Evolutionary conservation across 2,329 filamentous ascomycete genomes (phyloP), one percentile per base, ranked within the genome.

Genomic region (Epichloe baconii): DNA sequence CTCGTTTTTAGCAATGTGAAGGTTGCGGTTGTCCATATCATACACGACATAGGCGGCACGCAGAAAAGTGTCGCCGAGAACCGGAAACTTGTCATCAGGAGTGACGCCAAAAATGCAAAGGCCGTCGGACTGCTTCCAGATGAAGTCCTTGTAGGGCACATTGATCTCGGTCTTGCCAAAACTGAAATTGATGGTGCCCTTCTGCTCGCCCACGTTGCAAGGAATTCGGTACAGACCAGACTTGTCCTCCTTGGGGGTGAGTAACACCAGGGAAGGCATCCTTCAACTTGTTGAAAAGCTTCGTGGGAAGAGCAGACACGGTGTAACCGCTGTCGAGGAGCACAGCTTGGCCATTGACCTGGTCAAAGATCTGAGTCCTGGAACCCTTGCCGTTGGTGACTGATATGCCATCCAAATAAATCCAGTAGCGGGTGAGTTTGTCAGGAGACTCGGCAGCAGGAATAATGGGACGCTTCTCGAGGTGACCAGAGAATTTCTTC

Each of bases 261-360:
- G 44, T 51, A 40, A 49, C 54, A 2, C 47, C 49, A 15, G 65
- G 65, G 57, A 68, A 80, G 53, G 58, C 70, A 61, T 48, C 64
- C 52, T 60, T 68, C 36, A 82, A 66, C 35, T 64, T 57, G 31
- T 66, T 55, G 52, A 79, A 74, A 53, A 85, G 64, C 35, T 69
- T 60, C 53, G 77, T 68, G 3, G 85, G 85, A 2, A 88, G 73
- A 55, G 83, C 79, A 63, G 78, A 83, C 51, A 86, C 68, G 42
- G 79, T 84, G 54, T 79, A 83, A 52, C 85, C 85, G 14, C 79
- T 82, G 65, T 86, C 82, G 26, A 86, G 72, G 26, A 83, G 72
- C 14, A 78, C 77, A 21, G 72, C 64, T 38, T 73, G 61, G 45
- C 59, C 59, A 44, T 64, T 64, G 49, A 58, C 54, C 52, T 64